These are phyloP conservation scores for Trypanosoma rangeli DNA, from an alignment of 208 protist genomes.

Conservation along the genomic window DNA sequence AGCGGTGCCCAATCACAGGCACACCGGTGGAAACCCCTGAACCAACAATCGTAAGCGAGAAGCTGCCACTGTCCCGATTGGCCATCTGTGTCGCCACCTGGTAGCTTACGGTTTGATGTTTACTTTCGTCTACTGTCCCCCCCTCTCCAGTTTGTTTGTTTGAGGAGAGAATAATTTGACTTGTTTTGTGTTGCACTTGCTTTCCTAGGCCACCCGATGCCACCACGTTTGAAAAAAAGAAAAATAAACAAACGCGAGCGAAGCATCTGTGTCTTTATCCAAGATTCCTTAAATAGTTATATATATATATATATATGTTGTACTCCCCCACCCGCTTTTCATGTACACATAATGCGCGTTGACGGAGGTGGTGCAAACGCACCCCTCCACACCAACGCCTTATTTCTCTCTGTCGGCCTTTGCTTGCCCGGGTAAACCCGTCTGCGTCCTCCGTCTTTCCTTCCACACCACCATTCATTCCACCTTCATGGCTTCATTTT, in stretches of 20 bases:
- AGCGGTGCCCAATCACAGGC: conserved; percentile 85
- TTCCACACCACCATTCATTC: neutral
- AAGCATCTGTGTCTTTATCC: neutral
- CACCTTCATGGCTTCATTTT: conserved; percentile 5
- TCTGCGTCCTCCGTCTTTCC: too few relatives aligned
- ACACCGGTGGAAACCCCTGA: conserved; percentile 83
- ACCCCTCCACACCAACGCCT: neutral
- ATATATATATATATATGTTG: conserved; percentile 12
- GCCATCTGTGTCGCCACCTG: conserved; percentile 17
- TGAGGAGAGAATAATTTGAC: neutral
- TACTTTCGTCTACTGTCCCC: neutral
- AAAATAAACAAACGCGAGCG: neutral
- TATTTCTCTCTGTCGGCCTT: neutral
- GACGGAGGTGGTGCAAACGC: too few relatives aligned
- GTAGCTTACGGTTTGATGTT: neutral
- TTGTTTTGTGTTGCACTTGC: neutral
- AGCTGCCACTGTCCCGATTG: conserved; percentile 21
- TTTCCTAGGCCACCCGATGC: neutral
- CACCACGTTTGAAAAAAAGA: neutral
- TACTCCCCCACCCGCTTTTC: too few relatives aligned
- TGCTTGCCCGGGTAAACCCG: too few relatives aligned
- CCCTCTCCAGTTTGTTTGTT: neutral
- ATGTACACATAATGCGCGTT: neutral
- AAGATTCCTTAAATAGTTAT: neutral
- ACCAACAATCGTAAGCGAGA: conserved; percentile 59